These are phyloP conservation scores for Gastrolobium bilobum DNA, from an alignment of 306 rosid species.

Conservation along the genomic window DNA sequence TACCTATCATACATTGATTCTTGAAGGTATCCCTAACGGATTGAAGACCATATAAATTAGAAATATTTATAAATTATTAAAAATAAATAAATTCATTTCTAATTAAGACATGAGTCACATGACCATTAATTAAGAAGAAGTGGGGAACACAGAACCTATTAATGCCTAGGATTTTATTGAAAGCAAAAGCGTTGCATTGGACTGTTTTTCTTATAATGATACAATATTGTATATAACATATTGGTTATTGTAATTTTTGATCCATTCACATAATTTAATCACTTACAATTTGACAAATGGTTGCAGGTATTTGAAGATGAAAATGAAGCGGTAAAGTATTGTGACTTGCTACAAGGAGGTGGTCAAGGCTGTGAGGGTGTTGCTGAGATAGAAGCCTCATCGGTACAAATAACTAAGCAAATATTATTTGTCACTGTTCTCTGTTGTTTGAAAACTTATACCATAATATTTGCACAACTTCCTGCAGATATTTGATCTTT, in stretches of 20 bases:
- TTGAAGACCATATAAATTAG: too few species aligned
- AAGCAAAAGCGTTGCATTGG: neutral
- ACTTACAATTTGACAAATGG: conserved; percentile 19
- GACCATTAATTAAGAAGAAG: too few species aligned
- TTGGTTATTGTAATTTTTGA: conserved; percentile 19
- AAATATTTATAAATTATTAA: too few species aligned
- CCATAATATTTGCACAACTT: conserved; percentile 22
- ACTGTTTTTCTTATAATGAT: neutral
- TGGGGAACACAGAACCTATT: too few species aligned
- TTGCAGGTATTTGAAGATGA: conserved; percentile 94
- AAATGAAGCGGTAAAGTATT: conserved; percentile 87
- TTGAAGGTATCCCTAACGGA: too few species aligned
- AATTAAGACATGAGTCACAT: too few species aligned
- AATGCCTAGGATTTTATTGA: too few species aligned
- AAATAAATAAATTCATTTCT: too few species aligned
- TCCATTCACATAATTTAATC: conserved; percentile 2
- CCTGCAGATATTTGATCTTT: conserved; percentile 85
- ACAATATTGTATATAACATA: conserved; percentile 21
- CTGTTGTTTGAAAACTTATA: conserved; percentile 18
- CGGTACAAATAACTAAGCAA: conserved; percentile 60
- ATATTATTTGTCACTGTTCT: conserved; percentile 19
- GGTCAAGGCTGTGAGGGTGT: conserved; percentile 97
- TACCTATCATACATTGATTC: too few species aligned
- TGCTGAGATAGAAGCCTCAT: conserved; percentile 97
- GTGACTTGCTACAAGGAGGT: conserved; percentile 94